Evolutionary conservation across 257 asterid genomes (phyloP), one percentile per base, ranked within the genome.

Genomic region (Jacaranda copaia): DNA sequence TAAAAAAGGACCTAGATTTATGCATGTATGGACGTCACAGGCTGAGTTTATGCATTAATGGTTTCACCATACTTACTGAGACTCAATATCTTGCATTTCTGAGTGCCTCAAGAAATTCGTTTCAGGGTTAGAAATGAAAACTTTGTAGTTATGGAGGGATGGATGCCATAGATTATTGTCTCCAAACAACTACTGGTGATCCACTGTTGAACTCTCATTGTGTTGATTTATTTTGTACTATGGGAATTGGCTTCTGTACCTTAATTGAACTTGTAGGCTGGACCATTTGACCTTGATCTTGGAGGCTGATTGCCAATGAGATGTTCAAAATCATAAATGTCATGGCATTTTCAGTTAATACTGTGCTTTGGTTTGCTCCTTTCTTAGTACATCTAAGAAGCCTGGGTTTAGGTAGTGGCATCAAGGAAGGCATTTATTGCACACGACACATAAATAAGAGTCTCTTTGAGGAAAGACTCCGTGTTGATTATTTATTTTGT

Each of bases 311-410:
- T 79, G 45, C 55, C 45, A 39, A n/a, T 20, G 10, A 51, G 15
- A 18, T 42, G 58, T 56, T 70, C 78, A 1, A 70, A 36, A 15
- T 15, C 18, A 75, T 36, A 55, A 59, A 32, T 19, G 19, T 61
- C 19, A 7, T 55, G 62, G 70, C 15, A 18, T 56, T 71, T 42
- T 43, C 66, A 11, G 56, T 12, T 42, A 14, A n/a, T 40, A 19
- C 59, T 20, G 14, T 32, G 45, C 39, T 65, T 57, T 46, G 8
- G 49, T 77, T 46, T 57, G 20, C 62, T 52, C 55, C 43, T 9
- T 43, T 73, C 53, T 39, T 49, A 2, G 69, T 77, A 51, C 76
- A 68, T 68, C 57, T 63, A 15, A 19, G 46, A 20, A 32, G 25
- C 25, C 8, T 36, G 51, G 42, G 20, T 8, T 5, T 32, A 1